Percentiles rank a stretch among this genome's conserved stretches.
phyloP scores from a whole-genome alignment of 495 filamentous ascomycete species.

The Parathielavia appendiculata region DNA sequence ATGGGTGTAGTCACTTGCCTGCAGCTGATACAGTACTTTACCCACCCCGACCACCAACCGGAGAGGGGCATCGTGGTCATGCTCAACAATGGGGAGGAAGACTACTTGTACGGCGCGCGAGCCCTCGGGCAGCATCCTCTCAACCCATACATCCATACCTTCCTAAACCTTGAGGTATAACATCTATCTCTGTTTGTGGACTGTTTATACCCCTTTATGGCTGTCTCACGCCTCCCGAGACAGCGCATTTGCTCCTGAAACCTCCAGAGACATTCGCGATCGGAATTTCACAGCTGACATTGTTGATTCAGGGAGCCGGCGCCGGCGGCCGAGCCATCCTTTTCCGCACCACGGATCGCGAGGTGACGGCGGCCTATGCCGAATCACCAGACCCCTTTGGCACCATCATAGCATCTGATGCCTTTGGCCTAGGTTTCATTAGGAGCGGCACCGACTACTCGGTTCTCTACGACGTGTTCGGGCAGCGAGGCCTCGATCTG shows the following conservation, averaged over 20 bases:
- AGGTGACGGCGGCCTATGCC: constrained; percentile 77
- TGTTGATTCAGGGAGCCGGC: too few species aligned
- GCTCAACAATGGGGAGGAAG: constrained; percentile 95
- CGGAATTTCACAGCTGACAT: too few species aligned
- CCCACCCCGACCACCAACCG: constrained; percentile 66
- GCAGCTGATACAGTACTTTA: constrained; percentile 87
- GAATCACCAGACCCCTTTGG: constrained; percentile 72
- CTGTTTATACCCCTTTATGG: too few species aligned
- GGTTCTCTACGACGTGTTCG: constrained; percentile 73
- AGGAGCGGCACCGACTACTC: constrained; percentile 85
- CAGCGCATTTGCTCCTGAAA: too few species aligned
- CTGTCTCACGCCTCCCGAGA: too few species aligned
- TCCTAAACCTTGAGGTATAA: constrained; percentile 92
- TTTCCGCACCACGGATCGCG: constrained; percentile 80
- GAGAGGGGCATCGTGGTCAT: constrained; percentile 76
- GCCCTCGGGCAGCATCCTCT: constrained; percentile 82
- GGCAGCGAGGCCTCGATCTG: constrained; percentile 83
- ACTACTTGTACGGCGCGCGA: constrained; percentile 82
- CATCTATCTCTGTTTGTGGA: too few species aligned
- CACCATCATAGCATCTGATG: constrained; percentile 72
- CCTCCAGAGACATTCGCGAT: too few species aligned
- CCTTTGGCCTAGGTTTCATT: constrained; percentile 72
- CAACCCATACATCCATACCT: constrained; percentile 68
- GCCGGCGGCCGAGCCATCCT: constrained; percentile 84
- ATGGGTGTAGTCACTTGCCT: constrained; percentile 80